Percentiles rank a stretch among this genome's conserved stretches.
Conservation (phyloP, 176 grass and related monocot genomes). For the Paspalum notatum region DNA sequence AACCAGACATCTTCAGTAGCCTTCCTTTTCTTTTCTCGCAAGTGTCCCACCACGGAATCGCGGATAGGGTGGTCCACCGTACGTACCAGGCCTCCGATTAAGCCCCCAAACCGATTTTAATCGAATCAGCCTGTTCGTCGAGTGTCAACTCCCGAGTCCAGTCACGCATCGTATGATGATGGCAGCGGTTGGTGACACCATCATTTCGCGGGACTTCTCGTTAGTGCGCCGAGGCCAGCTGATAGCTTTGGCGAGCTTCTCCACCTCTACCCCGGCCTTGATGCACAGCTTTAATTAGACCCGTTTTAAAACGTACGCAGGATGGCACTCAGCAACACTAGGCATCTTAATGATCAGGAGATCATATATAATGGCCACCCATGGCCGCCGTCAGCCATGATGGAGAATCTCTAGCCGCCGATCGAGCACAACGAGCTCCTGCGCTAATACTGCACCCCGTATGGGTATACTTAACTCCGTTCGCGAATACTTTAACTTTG, state of each 20-base stretch:
- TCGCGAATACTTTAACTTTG: no score
- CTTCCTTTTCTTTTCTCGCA: no score
- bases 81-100: no score
- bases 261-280: not conserved
- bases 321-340: not conserved
- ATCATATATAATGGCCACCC: slow-evolving; percentile 31
- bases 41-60: no score
- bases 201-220: not conserved
- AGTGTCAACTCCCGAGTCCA: not conserved
- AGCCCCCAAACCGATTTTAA: no score
- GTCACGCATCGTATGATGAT: not conserved
- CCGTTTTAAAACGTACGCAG: not conserved
- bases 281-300: not conserved
- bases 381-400: not conserved
- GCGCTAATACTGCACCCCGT: not conserved
- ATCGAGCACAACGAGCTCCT: not conserved
- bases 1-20: no score
- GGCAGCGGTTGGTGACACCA: slow-evolving; percentile 16
- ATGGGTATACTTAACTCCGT: not conserved
- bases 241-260: not conserved
- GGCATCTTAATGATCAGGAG: slow-evolving; percentile 32
- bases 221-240: not conserved
- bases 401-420: not conserved
- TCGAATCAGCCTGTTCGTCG: not conserved
- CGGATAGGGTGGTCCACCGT: no score